Evolutionary conservation across 225 moss, liverwort and hornwort species (phyloP).

Genomic region (Bryoerythrophyllum caledonicum): DNA sequence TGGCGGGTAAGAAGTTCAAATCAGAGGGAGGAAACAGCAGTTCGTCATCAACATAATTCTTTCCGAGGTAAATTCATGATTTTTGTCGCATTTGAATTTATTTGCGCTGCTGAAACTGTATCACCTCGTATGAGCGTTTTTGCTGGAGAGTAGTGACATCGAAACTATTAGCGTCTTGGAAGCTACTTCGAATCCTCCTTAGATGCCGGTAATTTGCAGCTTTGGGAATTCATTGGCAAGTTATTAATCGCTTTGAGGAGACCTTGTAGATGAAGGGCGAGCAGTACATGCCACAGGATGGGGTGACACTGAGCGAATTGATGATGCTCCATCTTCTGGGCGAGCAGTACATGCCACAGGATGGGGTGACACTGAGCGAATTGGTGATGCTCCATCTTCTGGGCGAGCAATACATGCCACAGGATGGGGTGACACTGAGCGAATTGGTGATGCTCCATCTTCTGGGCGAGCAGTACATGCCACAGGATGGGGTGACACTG

Average conservation of each 20-base stretch:
- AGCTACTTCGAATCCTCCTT: neutral
- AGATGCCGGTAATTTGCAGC: conserved; percentile 5
- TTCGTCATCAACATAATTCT: conserved; percentile 32
- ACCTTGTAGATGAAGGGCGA: conserved; percentile 36
- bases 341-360: conserved; percentile 19
- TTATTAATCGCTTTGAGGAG: conserved; percentile 11
- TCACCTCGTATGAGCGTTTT: neutral
- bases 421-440: conserved; percentile 35
- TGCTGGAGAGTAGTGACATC: neutral
- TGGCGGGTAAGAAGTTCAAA: conserved; percentile 45
- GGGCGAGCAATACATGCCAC: conserved; percentile 5
- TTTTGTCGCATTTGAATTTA: neutral
- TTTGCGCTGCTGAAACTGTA: conserved; percentile 19
- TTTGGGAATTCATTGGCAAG: conserved; percentile 15
- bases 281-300: conserved; percentile 6
- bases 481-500: conserved; percentile 35
- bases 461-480: neutral
- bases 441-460: conserved; percentile 27
- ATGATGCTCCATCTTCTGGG: too few species aligned
- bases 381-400: conserved; percentile 25
- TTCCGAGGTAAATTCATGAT: conserved; percentile 26
- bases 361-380: conserved; percentile 32
- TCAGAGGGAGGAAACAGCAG: conserved; percentile 33
- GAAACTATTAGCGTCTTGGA: neutral
- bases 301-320: too few species aligned